Conservation (phyloP, 83 land plant genomes). For the Diphasiastrum complanatum region DNA sequence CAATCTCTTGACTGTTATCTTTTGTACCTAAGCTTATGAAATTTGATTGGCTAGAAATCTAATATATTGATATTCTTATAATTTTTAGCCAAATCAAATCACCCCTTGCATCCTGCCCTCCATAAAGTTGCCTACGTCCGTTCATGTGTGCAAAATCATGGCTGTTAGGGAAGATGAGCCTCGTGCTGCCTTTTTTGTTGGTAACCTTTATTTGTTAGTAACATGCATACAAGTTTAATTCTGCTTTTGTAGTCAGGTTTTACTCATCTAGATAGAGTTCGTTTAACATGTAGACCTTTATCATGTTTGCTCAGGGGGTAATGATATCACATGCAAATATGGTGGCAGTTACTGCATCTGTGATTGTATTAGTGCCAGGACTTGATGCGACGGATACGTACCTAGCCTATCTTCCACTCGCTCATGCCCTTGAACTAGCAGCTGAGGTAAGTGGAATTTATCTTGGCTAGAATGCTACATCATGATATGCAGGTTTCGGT, state of each 20-base stretch:
- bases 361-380: not conserved
- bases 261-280: too few species aligned
- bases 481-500: too few species aligned
- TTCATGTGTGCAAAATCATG: too few species aligned
- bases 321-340: slow-evolving; percentile 17
- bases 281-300: too few species aligned
- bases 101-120: too few species aligned
- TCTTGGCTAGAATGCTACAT: too few species aligned
- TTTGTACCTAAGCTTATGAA: too few species aligned
- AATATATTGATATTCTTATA: not conserved
- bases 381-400: not conserved
- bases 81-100: too few species aligned
- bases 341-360: slow-evolving; percentile 1
- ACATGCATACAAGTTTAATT: too few species aligned
- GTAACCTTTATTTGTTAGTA: not conserved
- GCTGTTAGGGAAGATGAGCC: not conserved
- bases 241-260: too few species aligned
- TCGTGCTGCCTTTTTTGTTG: not conserved
- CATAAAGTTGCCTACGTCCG: too few species aligned
- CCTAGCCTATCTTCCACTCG: slow-evolving; percentile 9
- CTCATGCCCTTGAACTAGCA: slow-evolving; percentile 2
- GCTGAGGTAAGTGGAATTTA: slow-evolving; percentile 6
- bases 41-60: not conserved
- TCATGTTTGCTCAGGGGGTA: slow-evolving; percentile 12
- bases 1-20: too few species aligned